Conservation (phyloP, 805 yeast species). For the Ogataea corticis region DNA sequence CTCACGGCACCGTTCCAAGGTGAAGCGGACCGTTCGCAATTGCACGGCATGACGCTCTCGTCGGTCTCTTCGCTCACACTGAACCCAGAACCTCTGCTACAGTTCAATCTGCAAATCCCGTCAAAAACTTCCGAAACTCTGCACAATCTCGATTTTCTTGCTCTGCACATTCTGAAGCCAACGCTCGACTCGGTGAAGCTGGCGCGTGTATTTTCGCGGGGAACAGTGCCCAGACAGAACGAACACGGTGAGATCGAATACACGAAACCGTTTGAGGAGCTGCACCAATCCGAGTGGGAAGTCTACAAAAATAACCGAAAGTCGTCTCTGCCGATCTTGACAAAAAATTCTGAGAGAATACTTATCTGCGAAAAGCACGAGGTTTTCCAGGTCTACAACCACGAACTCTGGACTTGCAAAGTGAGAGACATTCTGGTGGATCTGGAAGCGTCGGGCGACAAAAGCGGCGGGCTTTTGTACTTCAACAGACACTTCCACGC, state of each 20-base stretch:
- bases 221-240: conserved; percentile 50
- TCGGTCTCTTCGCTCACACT: conserved; percentile 83
- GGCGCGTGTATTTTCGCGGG: conserved; percentile 65
- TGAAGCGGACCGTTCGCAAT: conserved; percentile 21
- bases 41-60: conserved; percentile 81
- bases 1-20: conserved; percentile 49
- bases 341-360: conserved; percentile 54
- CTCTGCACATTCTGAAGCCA: conserved; percentile 77
- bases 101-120: conserved; percentile 85
- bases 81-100: conserved; percentile 73
- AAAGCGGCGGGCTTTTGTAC: conserved; percentile 66
- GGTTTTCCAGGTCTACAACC: conserved; percentile 69
- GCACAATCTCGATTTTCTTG: conserved; percentile 58
- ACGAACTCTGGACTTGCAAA: conserved; percentile 87
- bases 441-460: conserved; percentile 30
- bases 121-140: conserved; percentile 73
- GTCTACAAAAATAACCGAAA: conserved; percentile 29
- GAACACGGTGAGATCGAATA: conserved; percentile 27
- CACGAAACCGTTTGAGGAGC: conserved; percentile 55
- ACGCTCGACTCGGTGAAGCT: conserved; percentile 50
- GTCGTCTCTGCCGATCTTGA: conserved; percentile 51
- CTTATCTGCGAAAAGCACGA: conserved; percentile 59
- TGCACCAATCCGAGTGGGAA: conserved; percentile 39
- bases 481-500: conserved; percentile 62
- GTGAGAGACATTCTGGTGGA: conserved; percentile 56